phyloP scores from a whole-genome alignment of 2,329 filamentous ascomycete genomes.

The Rhinocladiella similis region DNA sequence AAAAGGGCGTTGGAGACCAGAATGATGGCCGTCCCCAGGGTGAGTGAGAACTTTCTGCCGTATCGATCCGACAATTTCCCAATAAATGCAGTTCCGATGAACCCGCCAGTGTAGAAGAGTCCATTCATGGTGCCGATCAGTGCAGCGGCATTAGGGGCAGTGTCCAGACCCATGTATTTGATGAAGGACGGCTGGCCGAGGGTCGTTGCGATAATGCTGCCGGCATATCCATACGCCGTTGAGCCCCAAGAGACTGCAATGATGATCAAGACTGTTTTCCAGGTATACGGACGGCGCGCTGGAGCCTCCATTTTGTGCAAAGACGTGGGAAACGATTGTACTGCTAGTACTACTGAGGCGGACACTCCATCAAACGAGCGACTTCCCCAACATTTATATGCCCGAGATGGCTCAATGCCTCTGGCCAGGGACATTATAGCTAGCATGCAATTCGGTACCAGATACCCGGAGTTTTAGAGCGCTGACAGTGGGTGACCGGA shows the following conservation, averaged over 20 bases:
- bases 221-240: slow-evolving; percentile 7
- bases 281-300: neutral
- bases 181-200: slow-evolving; percentile 47
- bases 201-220: slow-evolving; percentile 14
- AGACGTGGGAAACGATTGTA: too few relatives aligned
- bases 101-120: slow-evolving; percentile 4
- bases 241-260: slow-evolving; percentile 5
- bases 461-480: too few relatives aligned
- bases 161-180: slow-evolving; percentile 41
- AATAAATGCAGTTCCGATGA: slow-evolving; percentile 1
- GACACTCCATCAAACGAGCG: too few relatives aligned
- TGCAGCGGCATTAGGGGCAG: slow-evolving; percentile 40
- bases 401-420: too few relatives aligned
- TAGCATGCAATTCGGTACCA: too few relatives aligned
- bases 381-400: too few relatives aligned
- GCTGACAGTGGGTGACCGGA: too few relatives aligned
- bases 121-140: slow-evolving; percentile 34
- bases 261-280: neutral
- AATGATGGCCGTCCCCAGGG: neutral
- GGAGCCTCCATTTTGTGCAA: neutral
- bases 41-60: neutral
- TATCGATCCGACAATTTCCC: neutral
- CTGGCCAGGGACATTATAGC: too few relatives aligned
- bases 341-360: too few relatives aligned
- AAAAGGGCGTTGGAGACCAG: neutral